phyloP scores from a whole-genome alignment of 768 basidiomycete genomes.

The Tricholoma hemisulphureum region DNA sequence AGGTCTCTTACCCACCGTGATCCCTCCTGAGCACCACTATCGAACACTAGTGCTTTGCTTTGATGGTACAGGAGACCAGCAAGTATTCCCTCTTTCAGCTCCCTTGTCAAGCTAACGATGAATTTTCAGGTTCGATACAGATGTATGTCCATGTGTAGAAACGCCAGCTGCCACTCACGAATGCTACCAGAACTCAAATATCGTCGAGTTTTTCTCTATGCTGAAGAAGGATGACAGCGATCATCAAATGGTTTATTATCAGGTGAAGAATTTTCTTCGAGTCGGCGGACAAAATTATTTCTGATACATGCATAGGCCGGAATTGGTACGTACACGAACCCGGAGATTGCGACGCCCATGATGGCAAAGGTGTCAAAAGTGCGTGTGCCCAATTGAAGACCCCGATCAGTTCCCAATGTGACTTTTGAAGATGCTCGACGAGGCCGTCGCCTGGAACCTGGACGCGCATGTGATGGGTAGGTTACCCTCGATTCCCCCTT shows the following conservation, averaged over 20 bases:
- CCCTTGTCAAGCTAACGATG: neutral
- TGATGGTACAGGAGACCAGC: slow-evolving; percentile 33
- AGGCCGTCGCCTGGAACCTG: slow-evolving; percentile 48
- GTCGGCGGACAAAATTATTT: too few species aligned
- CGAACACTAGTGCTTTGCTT: slow-evolving; percentile 52
- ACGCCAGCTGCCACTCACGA: neutral
- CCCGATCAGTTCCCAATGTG: neutral
- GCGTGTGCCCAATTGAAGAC: neutral
- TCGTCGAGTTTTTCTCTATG: slow-evolving; percentile 36
- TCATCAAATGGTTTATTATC: slow-evolving; percentile 44
- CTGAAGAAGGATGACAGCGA: slow-evolving; percentile 36
- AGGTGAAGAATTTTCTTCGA: slow-evolving; percentile 25
- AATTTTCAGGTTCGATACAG: slow-evolving; percentile 22
- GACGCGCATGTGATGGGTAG: slow-evolving; percentile 52
- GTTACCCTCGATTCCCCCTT: slow-evolving; percentile 2
- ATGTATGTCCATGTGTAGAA: slow-evolving; percentile 12
- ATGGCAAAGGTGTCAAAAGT: slow-evolving; percentile 44
- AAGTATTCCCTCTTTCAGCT: neutral
- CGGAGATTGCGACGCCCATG: slow-evolving; percentile 48
- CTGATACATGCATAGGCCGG: too few species aligned
- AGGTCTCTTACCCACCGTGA: neutral
- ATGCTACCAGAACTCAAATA: slow-evolving; percentile 35
- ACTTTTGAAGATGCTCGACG: slow-evolving; percentile 36
- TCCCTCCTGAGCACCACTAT: neutral
- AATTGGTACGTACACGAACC: slow-evolving; percentile 59